phyloP scores from a whole-genome alignment of 1,284 basidiomycete genomes.

The Cryptococcus sp. region DNA sequence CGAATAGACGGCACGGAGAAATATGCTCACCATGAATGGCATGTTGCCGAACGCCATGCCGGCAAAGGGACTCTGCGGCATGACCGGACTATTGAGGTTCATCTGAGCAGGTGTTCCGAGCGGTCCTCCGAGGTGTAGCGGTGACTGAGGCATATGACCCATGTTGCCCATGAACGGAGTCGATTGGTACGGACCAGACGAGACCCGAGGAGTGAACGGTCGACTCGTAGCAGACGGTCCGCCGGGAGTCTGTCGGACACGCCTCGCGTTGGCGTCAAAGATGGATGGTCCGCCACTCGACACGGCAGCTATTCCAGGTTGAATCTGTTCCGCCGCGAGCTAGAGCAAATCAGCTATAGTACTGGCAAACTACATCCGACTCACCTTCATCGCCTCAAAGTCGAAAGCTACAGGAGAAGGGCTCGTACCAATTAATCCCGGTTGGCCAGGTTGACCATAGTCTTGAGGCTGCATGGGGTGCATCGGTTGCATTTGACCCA shows the following conservation, averaged over 20 bases:
- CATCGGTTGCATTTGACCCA: no score
- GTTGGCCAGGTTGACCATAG: neutral
- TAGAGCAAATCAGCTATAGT: conserved; percentile 10
- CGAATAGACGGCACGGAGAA: neutral
- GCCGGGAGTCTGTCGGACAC: no score
- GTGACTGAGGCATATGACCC: neutral
- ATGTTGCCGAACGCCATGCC: conserved; percentile 5
- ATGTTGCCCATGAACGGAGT: neutral
- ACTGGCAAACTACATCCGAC: conserved; percentile 44
- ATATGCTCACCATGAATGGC: conserved; percentile 13
- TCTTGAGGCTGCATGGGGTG: no score
- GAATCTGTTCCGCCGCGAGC: conserved; percentile 64
- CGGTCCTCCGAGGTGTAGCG: conserved; percentile 2
- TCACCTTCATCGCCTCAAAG: conserved; percentile 24
- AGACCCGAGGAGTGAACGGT: no score
- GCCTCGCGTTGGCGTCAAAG: no score
- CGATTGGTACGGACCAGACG: no score
- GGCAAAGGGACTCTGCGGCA: neutral
- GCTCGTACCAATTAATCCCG: no score
- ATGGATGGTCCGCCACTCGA: no score
- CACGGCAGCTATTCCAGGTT: no score
- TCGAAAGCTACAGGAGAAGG: neutral
- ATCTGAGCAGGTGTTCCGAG: conserved; percentile 6
- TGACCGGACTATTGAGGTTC: neutral
- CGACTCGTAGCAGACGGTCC: no score